Evolutionary conservation across 768 basidiomycete species (phyloP), one percentile per base, ranked within the genome.

Genomic region (Naganishia vaughanmartiniae): DNA sequence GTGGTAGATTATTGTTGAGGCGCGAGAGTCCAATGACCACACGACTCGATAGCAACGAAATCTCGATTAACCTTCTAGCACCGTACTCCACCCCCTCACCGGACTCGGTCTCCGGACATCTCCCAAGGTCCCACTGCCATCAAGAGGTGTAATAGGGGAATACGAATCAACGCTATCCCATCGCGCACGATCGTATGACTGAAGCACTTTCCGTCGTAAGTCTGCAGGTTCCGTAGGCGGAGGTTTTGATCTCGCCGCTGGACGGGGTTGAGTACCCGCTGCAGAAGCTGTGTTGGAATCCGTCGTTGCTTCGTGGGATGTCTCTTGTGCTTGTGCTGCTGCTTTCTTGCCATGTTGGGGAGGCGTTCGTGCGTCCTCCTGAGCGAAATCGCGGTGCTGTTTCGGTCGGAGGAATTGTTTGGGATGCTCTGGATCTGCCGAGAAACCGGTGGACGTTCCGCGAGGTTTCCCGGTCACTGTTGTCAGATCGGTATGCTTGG

Each of bases 341-440:
- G 11, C 42, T 63, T 11, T 39, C 4, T 15, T 45, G 60, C 17
- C 46, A 4, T 36, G 2, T 17, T 45, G 17, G 11, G 11, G 60
- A 36, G 11, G 15, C 36, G 39, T 5, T 26, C 10, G 39, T 39
- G 33, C 39, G n/a, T n/a, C 17, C 7, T 63, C 60, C 19, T 30
- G 26, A 1, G 60, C 60, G 24, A 42, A 63, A 21, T 63, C 60
- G 39, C 19, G 60, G 24, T 63, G 60, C 33, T 63, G 36, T 45
- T 46, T 45, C 24, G 60, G 60, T n/a, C 60, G 60, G 14, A 63
- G 60, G 39, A 63, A 63, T 19, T 63, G 4, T 15, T n/a, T n/a
- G 10, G 60, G 36, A 45, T 63, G 60, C 15, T 46, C 24, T 34
- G 26, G 39, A 17, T 63, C 60, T 63, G 60, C 60, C 7, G 60